Evolutionary conservation across 2,329 filamentous ascomycete species (phyloP).

Genomic region (Aspergillus amoenus): DNA sequence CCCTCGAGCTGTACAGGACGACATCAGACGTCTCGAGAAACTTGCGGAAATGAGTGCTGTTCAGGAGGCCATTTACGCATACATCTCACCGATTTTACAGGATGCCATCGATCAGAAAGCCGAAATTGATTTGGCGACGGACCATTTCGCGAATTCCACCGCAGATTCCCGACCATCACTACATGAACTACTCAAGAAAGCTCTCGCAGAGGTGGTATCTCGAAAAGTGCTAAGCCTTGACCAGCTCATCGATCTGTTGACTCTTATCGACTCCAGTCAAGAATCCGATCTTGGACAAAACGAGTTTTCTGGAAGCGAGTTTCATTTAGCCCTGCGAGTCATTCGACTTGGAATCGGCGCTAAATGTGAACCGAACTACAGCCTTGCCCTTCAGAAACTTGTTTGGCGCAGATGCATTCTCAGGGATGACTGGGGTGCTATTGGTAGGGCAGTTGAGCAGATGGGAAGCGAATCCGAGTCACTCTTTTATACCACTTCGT

Average conservation of each 20-base stretch:
- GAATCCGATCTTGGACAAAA: conserved; percentile 47
- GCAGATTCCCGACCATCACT: conserved; percentile 64
- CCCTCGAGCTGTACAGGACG: conserved; percentile 42
- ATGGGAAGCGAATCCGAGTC: conserved; percentile 67
- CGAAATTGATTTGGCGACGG: conserved; percentile 72
- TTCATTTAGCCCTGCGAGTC: conserved; percentile 68
- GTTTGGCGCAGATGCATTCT: conserved; percentile 89
- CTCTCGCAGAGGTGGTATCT: conserved; percentile 67
- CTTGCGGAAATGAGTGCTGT: conserved; percentile 70
- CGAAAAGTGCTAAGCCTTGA: conserved; percentile 65
- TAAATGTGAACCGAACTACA: conserved; percentile 46
- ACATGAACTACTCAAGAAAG: conserved; percentile 68
- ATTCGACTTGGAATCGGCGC: conserved; percentile 55
- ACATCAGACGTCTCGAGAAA: conserved; percentile 57
- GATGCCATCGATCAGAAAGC: conserved; percentile 77
- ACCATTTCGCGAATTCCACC: conserved; percentile 58
- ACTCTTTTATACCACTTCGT: conserved; percentile 63
- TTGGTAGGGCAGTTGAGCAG: conserved; percentile 75
- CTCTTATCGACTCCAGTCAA: conserved; percentile 65
- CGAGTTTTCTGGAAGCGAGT: conserved; percentile 59
- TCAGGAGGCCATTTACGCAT: conserved; percentile 75
- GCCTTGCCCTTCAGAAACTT: conserved; percentile 29
- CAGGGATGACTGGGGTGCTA: conserved; percentile 77
- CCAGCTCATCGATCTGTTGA: conserved; percentile 65
- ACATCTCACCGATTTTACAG: conserved; percentile 66